These are phyloP conservation scores for Xylaria sp. DNA, from an alignment of 2,329 filamentous ascomycete species.

Conservation along the genomic window DNA sequence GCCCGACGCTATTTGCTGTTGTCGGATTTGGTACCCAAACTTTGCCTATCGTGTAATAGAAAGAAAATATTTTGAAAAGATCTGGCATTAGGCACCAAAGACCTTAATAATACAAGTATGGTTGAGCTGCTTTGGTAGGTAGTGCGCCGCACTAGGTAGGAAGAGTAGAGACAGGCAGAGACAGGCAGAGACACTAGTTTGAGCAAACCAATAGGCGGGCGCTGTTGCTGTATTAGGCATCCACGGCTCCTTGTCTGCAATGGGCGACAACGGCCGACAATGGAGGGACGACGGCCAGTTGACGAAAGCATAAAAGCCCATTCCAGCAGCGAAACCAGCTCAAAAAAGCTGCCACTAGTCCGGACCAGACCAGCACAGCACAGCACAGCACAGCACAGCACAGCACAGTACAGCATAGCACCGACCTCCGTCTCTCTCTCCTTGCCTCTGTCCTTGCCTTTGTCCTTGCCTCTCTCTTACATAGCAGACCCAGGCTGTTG, in stretches of 20 bases:
- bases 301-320: slow-evolving; percentile 15
- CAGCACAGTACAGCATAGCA: too few relatives aligned
- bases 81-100: slow-evolving; percentile 22
- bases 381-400: too few relatives aligned
- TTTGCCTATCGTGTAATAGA: not conserved
- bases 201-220: slow-evolving; percentile 7
- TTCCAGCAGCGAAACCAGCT: slow-evolving; percentile 11
- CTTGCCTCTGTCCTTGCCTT: too few relatives aligned
- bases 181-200: not conserved
- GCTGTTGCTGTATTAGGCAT: slow-evolving; percentile 20
- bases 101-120: slow-evolving; percentile 10
- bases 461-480: too few relatives aligned
- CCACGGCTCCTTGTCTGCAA: slow-evolving; percentile 7
- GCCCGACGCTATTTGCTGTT: not conserved
- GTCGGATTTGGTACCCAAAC: not conserved
- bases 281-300: not conserved
- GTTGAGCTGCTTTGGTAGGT: not conserved
- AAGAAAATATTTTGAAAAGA: not conserved
- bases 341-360: not conserved
- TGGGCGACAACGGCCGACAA: not conserved
- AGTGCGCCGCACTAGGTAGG: not conserved
- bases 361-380: not conserved
- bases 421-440: too few relatives aligned
- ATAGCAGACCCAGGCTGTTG: too few relatives aligned
- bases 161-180: not conserved